Base-by-base conservation (phyloP, 2,329 filamentous ascomycete genomes). In the Trichoderma lentiforme region DNA sequence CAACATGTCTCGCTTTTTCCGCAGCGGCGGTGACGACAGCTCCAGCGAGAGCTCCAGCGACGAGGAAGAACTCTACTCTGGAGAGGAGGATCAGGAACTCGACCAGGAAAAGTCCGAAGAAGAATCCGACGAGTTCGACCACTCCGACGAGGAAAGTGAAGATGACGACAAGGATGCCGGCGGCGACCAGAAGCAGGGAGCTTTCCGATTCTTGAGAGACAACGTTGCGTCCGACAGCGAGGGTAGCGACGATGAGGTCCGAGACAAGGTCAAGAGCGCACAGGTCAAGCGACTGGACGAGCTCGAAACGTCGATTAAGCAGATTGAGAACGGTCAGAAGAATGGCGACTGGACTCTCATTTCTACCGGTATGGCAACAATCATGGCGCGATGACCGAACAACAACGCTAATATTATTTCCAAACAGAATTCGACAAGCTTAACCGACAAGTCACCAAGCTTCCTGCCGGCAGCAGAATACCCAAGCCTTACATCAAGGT, bases 271-370 rank as follows among this genome's bases (percentile, higher is more conserved):
- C 80, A 98, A 97, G 89, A 98, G 94, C 83, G 95, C 95, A 79
- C 98, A 98, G 85, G 94, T 98, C 86, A 99, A 99, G 89, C 90
- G 96, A 74, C 88, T 94, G 76, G 95, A 98, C 80, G 97, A 98
- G 83, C 88, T 99, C 73, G 95, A 99, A 82, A 89, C 90, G 73
- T 97, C 91, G 57, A 93, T 98, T 79, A 92, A 92, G 82, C 85
- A 92, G 80, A 98, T 99, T 79, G 95, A 98, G 81, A 99, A 99
- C 85, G 95, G 93, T 74, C 88, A 96, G 83, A 98, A 97, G 88
- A 99, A 98, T 80, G 94, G 93, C 80, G 96, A 99, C 84, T 99
- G 96, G 96, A 93, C 92, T 76, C 91, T 95, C 74, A 97, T 98
- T 77, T 93, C 94, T 74, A 89, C 90, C 80, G 94, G 95, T 97